Conservation (phyloP, 2,329 filamentous ascomycete genomes). For the Penicillium sumatraense region DNA sequence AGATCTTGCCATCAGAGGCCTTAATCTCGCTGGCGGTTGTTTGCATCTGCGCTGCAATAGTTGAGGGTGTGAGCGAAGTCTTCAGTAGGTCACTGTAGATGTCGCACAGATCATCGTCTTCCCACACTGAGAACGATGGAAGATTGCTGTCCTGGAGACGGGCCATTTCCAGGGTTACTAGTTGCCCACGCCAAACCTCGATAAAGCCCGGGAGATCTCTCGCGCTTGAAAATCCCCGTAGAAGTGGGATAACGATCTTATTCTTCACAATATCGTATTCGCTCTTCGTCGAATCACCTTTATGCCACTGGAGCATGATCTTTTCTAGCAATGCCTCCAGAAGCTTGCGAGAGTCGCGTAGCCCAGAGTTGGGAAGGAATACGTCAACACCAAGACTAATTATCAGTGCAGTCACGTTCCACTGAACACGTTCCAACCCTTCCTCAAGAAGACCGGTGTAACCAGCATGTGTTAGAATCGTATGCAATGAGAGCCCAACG, state of each 20-base stretch:
- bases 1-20: constrained; percentile 32
- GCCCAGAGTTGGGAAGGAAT: constrained; percentile 49
- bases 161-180: constrained; percentile 41
- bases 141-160: constrained; percentile 29
- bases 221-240: constrained; percentile 46
- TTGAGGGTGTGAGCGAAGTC: constrained; percentile 34
- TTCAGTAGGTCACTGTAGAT: constrained; percentile 40
- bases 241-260: constrained; percentile 44
- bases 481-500: constrained; percentile 45
- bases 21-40: constrained; percentile 34
- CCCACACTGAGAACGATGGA: constrained; percentile 46
- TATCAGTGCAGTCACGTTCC: constrained; percentile 47
- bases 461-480: constrained; percentile 45
- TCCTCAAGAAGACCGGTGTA: constrained; percentile 47
- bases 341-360: constrained; percentile 41
- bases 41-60: constrained; percentile 36
- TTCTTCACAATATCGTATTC: constrained; percentile 42
- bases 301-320: constrained; percentile 39
- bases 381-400: constrained; percentile 48
- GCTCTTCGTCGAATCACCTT: constrained; percentile 14
- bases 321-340: constrained; percentile 43
- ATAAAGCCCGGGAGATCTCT: constrained; percentile 47
- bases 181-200: constrained; percentile 45
- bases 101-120: constrained; percentile 49
- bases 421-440: constrained; percentile 39